Conservation (phyloP, 2,329 filamentous ascomycete genomes). For the Ceratocystis harringtonii region DNA sequence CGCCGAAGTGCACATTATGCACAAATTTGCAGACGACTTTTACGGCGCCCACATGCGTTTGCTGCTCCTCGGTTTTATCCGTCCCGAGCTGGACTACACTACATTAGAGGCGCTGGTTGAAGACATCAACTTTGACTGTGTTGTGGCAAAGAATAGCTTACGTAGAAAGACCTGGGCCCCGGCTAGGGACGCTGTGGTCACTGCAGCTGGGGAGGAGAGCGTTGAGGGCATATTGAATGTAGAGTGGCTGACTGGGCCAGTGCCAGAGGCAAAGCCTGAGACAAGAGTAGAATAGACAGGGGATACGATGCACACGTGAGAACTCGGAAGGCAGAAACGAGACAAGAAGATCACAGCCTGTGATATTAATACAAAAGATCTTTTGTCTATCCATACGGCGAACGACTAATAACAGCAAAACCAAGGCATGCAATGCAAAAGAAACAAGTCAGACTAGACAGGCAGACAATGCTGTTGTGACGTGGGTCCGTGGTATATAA, state of each 20-base stretch:
- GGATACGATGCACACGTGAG: not conserved
- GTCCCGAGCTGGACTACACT: constrained; percentile 79
- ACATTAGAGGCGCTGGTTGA: constrained; percentile 67
- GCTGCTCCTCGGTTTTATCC: constrained; percentile 70
- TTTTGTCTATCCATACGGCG: not conserved
- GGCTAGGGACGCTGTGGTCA: constrained; percentile 25
- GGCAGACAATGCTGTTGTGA: not conserved
- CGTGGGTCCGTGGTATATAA: not conserved
- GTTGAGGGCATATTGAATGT: constrained; percentile 24
- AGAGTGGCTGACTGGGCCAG: constrained; percentile 27
- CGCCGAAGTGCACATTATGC: constrained; percentile 82
- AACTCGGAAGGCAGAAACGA: not conserved
- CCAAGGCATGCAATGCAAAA: not conserved
- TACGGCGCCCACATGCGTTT: constrained; percentile 70
- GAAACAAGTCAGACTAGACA: not conserved
- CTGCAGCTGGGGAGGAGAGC: constrained; percentile 17
- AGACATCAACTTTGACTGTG: constrained; percentile 80
- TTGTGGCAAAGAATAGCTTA: constrained; percentile 63
- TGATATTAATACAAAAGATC: not conserved
- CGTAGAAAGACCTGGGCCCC: constrained; percentile 46
- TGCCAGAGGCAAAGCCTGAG: constrained; percentile 16
- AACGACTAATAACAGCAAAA: not conserved
- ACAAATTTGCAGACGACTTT: constrained; percentile 64
- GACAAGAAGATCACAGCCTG: not conserved
- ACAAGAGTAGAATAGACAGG: not conserved